phyloP scores from a whole-genome alignment of 148 eudicot genomes.

The Chenopodium quinoa region DNA sequence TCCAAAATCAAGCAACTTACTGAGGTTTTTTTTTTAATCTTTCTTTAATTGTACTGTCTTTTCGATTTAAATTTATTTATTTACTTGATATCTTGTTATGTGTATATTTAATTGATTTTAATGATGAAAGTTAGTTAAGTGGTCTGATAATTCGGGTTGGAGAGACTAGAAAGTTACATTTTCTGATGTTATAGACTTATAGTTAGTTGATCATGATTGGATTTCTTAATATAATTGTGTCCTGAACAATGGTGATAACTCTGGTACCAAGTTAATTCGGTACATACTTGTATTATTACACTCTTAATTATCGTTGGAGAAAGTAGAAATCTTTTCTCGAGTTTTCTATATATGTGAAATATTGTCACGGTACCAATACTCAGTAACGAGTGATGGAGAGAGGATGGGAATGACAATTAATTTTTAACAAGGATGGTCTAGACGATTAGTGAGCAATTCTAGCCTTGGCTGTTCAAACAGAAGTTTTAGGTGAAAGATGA shows the following conservation, averaged over 20 bases:
- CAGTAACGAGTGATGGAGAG: background rate
- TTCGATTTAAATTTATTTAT: background rate
- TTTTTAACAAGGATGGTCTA: background rate
- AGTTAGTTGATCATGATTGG: too few species aligned
- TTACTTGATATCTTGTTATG: too few species aligned
- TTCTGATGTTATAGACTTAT: too few species aligned
- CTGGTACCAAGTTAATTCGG: too few species aligned
- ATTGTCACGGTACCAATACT: background rate
- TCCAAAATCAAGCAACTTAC: conserved; percentile 72
- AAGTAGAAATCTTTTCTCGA: too few species aligned
- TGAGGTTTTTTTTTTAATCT: conserved; percentile 43
- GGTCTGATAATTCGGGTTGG: background rate
- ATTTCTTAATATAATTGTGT: too few species aligned
- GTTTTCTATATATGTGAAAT: background rate
- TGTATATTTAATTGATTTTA: background rate
- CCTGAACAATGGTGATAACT: too few species aligned
- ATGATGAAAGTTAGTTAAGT: background rate
- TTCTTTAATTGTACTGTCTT: background rate
- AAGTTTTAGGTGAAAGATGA: background rate
- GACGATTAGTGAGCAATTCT: background rate
- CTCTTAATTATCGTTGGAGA: too few species aligned
- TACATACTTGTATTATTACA: background rate
- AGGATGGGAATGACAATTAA: background rate
- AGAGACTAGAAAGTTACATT: background rate
- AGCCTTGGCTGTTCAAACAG: background rate